Conservation (phyloP, 2,329 filamentous ascomycete genomes). For the Claviceps arundinis region DNA sequence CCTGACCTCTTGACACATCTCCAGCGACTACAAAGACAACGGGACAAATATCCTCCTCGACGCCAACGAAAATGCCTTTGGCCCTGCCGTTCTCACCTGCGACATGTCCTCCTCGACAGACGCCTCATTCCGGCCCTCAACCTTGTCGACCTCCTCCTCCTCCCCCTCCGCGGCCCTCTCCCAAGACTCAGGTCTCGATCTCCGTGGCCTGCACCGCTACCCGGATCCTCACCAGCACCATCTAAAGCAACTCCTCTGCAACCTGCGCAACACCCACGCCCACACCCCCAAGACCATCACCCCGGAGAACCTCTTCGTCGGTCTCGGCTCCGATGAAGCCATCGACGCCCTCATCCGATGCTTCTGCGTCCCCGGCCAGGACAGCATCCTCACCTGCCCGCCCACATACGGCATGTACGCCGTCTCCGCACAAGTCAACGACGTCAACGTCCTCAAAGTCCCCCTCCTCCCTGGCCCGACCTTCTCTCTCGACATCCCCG, state of each 20-base stretch:
- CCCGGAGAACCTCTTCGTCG: slow-evolving; percentile 81
- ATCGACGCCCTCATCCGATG: slow-evolving; percentile 88
- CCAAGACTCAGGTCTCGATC: slow-evolving; percentile 39
- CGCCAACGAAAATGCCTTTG: no score
- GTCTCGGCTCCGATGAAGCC: slow-evolving; percentile 91
- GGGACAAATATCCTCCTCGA: slow-evolving; percentile 69
- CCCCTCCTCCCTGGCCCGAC: slow-evolving; percentile 58
- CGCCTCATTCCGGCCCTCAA: slow-evolving; percentile 56
- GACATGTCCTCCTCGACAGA: no score
- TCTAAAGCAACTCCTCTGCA: slow-evolving; percentile 77
- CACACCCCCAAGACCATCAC: slow-evolving; percentile 63
- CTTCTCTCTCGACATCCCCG: slow-evolving; percentile 61
- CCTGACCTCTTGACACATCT: slow-evolving; percentile 5
- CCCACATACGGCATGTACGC: slow-evolving; percentile 98
- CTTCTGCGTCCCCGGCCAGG: slow-evolving; percentile 77
- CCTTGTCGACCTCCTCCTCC: slow-evolving; percentile 30
- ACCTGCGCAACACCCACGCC: slow-evolving; percentile 70
- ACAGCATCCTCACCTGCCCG: slow-evolving; percentile 88
- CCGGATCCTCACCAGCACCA: slow-evolving; percentile 87
- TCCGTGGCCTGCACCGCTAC: slow-evolving; percentile 80
- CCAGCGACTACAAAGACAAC: slow-evolving; percentile 96
- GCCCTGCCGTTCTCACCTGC: no score
- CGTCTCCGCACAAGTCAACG: slow-evolving; percentile 89
- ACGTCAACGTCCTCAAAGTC: slow-evolving; percentile 75
- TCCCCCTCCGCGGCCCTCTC: slow-evolving; percentile 17